These are phyloP conservation scores for Fusarium begoniae DNA, from an alignment of 2,329 filamentous ascomycete genomes.

Conservation along the genomic window DNA sequence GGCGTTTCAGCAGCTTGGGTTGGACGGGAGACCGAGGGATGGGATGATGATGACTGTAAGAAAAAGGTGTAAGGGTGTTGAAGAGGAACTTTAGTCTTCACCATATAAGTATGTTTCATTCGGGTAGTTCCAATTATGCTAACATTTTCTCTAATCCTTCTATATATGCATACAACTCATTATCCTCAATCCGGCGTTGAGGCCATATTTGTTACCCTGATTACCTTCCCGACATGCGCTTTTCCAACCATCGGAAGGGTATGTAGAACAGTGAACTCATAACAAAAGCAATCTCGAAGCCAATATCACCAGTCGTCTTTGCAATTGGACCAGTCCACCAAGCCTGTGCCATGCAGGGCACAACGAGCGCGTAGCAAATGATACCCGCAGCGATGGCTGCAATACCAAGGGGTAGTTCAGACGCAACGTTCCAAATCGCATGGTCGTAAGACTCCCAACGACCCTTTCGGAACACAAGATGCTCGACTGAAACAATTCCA, in stretches of 20 bases:
- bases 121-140: neutral
- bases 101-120: neutral
- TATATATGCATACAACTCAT: slow-evolving; percentile 4
- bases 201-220: neutral
- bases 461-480: slow-evolving; percentile 58
- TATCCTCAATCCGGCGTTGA: slow-evolving; percentile 4
- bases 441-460: slow-evolving; percentile 57
- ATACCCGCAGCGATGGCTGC: slow-evolving; percentile 58
- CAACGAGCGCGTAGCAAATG: slow-evolving; percentile 60
- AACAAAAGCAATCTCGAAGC: slow-evolving; percentile 70
- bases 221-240: slow-evolving; percentile 44
- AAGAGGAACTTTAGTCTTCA: neutral
- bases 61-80: neutral
- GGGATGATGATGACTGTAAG: slow-evolving; percentile 39
- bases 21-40: slow-evolving; percentile 33
- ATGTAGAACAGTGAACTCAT: slow-evolving; percentile 59
- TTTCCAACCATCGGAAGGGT: slow-evolving; percentile 58
- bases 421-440: slow-evolving; percentile 57
- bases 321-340: slow-evolving; percentile 72
- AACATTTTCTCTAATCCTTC: slow-evolving; percentile 8
- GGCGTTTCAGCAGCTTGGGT: slow-evolving; percentile 32
- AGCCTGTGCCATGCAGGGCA: slow-evolving; percentile 68
- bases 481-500: slow-evolving; percentile 58
- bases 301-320: slow-evolving; percentile 68
- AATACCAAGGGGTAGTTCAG: slow-evolving; percentile 55